phyloP scores from a whole-genome alignment of 208 protist genomes.

The Crithidia acanthocephali region DNA sequence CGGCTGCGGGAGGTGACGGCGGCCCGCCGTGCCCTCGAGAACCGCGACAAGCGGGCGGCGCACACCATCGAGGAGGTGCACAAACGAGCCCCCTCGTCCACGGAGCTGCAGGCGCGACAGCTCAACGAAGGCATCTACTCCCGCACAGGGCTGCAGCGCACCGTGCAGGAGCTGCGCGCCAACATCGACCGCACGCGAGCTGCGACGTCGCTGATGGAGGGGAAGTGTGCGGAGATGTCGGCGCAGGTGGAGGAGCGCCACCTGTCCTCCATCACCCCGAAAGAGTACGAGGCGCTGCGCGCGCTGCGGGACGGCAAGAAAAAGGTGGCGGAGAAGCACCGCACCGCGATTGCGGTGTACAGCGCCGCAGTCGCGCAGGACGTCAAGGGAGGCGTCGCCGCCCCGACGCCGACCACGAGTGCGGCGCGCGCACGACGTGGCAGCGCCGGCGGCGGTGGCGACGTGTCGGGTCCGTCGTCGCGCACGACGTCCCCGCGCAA shows the following conservation, averaged over 20 bases:
- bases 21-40: slow-evolving; percentile 43
- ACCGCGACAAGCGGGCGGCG: slow-evolving; percentile 64
- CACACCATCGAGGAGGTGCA: slow-evolving; percentile 67
- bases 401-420: not conserved
- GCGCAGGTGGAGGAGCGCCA: slow-evolving; percentile 33
- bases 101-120: slow-evolving; percentile 56
- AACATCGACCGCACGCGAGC: slow-evolving; percentile 38
- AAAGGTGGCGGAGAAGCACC: slow-evolving; percentile 32
- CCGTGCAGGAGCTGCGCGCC: slow-evolving; percentile 39
- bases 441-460: not conserved
- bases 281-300: slow-evolving; percentile 59
- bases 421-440: not conserved
- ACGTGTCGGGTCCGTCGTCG: not conserved
- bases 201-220: slow-evolving; percentile 35
- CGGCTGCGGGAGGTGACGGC: slow-evolving; percentile 49
- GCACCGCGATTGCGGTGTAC: slow-evolving; percentile 55
- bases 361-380: slow-evolving; percentile 35
- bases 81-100: slow-evolving; percentile 35
- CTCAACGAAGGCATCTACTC: slow-evolving; percentile 75
- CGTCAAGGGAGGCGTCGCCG: not conserved
- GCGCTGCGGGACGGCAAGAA: slow-evolving; percentile 34
- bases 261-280: slow-evolving; percentile 43
- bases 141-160: slow-evolving; percentile 47
- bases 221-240: slow-evolving; percentile 53
- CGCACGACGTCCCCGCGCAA: slow-evolving; percentile 16